phyloP scores from a whole-genome alignment of 352 stramenopile genomes.

The Phytophthora cactorum region DNA sequence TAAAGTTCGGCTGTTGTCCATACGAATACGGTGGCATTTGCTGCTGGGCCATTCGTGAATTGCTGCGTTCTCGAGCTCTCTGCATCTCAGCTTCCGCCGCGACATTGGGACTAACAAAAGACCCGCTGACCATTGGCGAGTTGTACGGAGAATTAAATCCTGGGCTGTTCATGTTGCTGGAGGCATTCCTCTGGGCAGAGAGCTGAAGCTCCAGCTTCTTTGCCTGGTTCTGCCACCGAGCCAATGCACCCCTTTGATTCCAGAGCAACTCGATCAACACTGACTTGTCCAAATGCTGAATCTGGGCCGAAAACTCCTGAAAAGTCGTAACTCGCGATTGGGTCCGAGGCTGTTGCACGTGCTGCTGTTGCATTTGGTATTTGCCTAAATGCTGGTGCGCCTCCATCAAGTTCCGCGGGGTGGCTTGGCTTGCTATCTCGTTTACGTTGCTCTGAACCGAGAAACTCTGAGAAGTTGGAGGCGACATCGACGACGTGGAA shows the following conservation, averaged over 20 bases:
- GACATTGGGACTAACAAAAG: conserved; percentile 37
- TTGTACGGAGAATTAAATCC: conserved; percentile 46
- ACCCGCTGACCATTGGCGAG: conserved; percentile 30
- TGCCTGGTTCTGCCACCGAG: conserved; percentile 64
- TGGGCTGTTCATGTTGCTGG: conserved; percentile 23
- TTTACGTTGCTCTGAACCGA: conserved; percentile 21
- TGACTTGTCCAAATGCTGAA: conserved; percentile 72
- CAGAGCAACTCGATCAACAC: conserved; percentile 76
- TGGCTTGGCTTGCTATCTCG: conserved; percentile 19
- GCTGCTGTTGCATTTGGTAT: conserved; percentile 29
- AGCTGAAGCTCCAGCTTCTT: conserved; percentile 65
- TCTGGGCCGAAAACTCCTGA: conserved; percentile 71
- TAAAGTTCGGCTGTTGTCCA: conserved; percentile 29
- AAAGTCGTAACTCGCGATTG: conserved; percentile 41
- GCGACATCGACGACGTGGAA: conserved; percentile 6
- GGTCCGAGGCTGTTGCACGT: conserved; percentile 39
- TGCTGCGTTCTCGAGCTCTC: conserved; percentile 48
- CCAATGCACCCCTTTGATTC: conserved; percentile 69
- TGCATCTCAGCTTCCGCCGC: conserved; percentile 61
- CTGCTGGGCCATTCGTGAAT: conserved; percentile 28
- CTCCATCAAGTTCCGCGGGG: conserved; percentile 30
- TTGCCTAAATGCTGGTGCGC: conserved; percentile 21
- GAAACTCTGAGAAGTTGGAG: conserved; percentile 29
- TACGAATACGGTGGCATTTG: conserved; percentile 29
- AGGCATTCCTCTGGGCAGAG: conserved; percentile 21